These are phyloP conservation scores for Colletotrichum tanaceti DNA, from an alignment of 2,329 filamentous ascomycete species.

Conservation along the genomic window DNA sequence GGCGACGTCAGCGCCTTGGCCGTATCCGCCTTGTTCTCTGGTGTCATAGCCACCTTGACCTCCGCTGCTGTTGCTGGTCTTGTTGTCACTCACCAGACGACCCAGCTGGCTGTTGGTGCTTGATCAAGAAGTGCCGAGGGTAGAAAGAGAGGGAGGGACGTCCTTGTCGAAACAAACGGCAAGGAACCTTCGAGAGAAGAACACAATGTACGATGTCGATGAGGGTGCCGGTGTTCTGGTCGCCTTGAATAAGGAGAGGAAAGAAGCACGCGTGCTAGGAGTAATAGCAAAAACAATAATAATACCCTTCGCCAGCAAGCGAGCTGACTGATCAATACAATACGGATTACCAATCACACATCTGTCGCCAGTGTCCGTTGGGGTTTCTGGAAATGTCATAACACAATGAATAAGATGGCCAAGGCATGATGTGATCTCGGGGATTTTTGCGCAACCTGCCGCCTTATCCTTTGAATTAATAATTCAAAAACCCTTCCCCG, in stretches of 20 bases:
- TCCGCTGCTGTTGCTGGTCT: conserved; percentile 83
- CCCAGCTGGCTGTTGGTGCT: conserved; percentile 4
- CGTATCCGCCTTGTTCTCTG: conserved; percentile 80
- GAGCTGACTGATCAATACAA: conserved; percentile 27
- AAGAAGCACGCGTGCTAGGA: not conserved
- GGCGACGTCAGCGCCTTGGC: conserved; percentile 82
- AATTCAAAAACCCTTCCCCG: not conserved
- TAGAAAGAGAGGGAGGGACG: too few species aligned
- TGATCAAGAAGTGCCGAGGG: not conserved
- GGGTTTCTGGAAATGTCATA: not conserved
- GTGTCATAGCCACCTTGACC: conserved; percentile 82
- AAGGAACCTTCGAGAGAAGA: conserved; percentile 2
- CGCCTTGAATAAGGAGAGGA: conserved; percentile 1
- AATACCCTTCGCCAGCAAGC: conserved; percentile 33
- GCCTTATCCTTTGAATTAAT: conserved; percentile 14
- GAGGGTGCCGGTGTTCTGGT: not conserved
- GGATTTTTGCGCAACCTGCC: conserved; percentile 2
- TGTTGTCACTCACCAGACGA: conserved; percentile 67
- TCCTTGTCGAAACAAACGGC: not conserved
- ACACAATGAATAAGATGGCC: not conserved
- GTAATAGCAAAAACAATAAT: conserved; percentile 21
- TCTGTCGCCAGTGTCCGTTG: not conserved
- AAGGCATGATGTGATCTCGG: conserved; percentile 17
- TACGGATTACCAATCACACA: not conserved
- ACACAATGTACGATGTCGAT: conserved; percentile 32